phyloP scores from a whole-genome alignment of 2,329 filamentous ascomycete genomes.

The Chaetomium olivaceum region DNA sequence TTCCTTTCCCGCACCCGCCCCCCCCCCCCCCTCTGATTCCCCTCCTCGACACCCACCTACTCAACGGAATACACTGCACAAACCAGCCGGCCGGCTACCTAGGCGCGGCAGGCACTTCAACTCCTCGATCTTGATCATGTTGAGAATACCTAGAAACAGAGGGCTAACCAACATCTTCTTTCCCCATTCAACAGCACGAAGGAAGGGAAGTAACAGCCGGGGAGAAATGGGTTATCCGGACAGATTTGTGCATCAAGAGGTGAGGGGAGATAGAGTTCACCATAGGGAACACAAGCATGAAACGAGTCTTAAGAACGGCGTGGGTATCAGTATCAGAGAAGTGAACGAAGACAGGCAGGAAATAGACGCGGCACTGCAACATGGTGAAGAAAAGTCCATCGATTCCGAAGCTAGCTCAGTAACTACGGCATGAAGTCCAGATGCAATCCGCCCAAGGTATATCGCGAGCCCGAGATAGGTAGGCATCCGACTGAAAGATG shows the following conservation, averaged over 20 bases:
- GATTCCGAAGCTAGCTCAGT: not conserved
- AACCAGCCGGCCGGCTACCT: too few species aligned
- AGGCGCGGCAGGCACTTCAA: too few species aligned
- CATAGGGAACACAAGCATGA: not conserved
- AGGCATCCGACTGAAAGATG: not conserved
- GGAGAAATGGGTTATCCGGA: slow-evolving; percentile 89
- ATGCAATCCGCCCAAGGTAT: not conserved
- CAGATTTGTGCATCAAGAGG: slow-evolving; percentile 70
- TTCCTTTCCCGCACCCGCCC: too few species aligned
- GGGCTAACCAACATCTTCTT: not conserved
- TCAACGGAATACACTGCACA: too few species aligned
- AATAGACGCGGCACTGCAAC: not conserved
- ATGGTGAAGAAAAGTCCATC: not conserved
- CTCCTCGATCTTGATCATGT: not conserved
- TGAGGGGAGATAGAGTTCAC: slow-evolving; percentile 39
- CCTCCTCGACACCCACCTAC: too few species aligned
- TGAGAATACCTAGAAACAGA: not conserved
- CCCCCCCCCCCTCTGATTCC: too few species aligned
- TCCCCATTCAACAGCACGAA: slow-evolving; percentile 61
- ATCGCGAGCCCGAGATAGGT: not conserved
- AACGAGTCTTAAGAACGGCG: not conserved
- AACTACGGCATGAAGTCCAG: not conserved
- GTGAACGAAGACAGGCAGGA: not conserved
- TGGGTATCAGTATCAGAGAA: not conserved
- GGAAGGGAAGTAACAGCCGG: slow-evolving; percentile 75